Evolutionary conservation across 208 protist species (phyloP).

Genomic region (Trypanosoma rangeli): DNA sequence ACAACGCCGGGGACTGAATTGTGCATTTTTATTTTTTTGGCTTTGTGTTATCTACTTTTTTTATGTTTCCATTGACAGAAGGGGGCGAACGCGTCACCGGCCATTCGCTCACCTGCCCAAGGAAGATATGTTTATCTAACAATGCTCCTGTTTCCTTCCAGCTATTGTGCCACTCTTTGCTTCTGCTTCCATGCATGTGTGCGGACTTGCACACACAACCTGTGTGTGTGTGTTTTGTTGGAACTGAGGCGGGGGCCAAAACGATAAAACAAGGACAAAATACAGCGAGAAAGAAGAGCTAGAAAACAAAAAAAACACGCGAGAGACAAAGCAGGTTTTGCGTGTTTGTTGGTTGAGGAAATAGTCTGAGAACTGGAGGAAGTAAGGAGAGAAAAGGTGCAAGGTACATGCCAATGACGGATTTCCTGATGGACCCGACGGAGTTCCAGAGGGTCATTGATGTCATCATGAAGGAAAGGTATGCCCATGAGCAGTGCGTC

Average conservation of each 20-base stretch:
- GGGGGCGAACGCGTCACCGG: not conserved
- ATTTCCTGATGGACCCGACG: slow-evolving; percentile 3
- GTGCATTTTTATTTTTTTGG: not conserved
- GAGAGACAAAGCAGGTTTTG: not conserved
- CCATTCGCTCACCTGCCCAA: not conserved
- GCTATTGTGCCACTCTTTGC: not conserved
- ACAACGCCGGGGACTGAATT: not conserved
- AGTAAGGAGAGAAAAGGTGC: not conserved
- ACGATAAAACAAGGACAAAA: not conserved
- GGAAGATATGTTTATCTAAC: not conserved
- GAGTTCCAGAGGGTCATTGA: slow-evolving; percentile 20
- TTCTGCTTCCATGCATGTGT: not conserved
- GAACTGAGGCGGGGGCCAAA: not conserved
- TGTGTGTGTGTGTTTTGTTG: not conserved
- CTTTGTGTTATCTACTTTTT: not conserved
- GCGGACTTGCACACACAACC: not conserved
- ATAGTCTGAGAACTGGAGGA: not conserved
- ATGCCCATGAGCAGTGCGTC: slow-evolving; percentile 12
- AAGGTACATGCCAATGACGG: not conserved
- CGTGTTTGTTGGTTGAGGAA: not conserved
- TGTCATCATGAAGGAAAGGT: slow-evolving; percentile 18
- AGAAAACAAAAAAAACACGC: not conserved
- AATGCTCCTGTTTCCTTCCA: not conserved
- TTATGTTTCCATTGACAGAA: not conserved
- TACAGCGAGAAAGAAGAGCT: too few relatives aligned